Evolutionary conservation across 2,329 filamentous ascomycete species (phyloP), one percentile per base, ranked within the genome.

Genomic region (Fusarium oligoseptatum): DNA sequence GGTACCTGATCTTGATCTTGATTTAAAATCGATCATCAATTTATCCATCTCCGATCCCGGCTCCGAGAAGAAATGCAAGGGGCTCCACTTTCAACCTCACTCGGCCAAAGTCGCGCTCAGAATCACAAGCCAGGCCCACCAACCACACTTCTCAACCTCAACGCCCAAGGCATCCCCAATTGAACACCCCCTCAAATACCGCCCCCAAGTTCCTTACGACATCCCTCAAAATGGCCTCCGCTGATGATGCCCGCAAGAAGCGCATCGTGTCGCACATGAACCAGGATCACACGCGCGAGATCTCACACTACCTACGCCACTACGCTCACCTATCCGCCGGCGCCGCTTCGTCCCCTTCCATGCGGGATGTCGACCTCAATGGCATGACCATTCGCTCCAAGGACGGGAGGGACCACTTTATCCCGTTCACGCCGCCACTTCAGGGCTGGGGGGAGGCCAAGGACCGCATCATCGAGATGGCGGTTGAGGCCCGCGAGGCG

Each of bases 201-300:
- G 43, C 43, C 43, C 43, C 43, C 43, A 45, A 45, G 20, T 14
- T 17, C 37, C 34, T 48, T 48, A 57, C 24, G 15, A 17, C 43
- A 17, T 6, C 12, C 17, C n/a, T 20, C 7, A 66, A 43, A 60
- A 81, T 80, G 80, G 66, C 74, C 15, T 74, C 76, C 20, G 60
- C 76, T n/a, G 80, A 82, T 24, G 77, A 77, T 57, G 78, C 77
- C 39, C 76, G 79, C 67, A 82, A 80, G 56, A 74, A 76, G 43
- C 82, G 84, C 76, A 85, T 86, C 82, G 89, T 96, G 80, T 87
- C 87, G 37, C 95, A 98, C 86, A 97, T 98, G 94, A 98, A 98
- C 85, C 86, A 86, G 50, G 93, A 96, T 82, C 96, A 98, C 84
- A 85, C 88, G 61, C 88, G 90, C 76, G 94, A 94, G 67, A 90